Percentiles rank a stretch among this genome's conserved stretches.
These are phyloP conservation scores for Rhododendron ferrugineum DNA, from an alignment of 148 eudicot genomes.

Conservation along the genomic window DNA sequence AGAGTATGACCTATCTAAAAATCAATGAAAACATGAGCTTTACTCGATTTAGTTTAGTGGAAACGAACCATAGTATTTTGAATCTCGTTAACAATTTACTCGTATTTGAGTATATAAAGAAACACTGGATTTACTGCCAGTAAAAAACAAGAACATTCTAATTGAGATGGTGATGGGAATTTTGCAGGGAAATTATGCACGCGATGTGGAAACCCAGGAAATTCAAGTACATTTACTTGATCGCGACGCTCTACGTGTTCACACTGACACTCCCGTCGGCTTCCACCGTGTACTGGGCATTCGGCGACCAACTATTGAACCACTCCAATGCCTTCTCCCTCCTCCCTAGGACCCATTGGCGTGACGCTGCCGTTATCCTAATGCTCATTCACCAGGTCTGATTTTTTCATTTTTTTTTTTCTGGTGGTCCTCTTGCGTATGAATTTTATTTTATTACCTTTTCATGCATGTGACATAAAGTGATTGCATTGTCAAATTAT, in stretches of 20 bases:
- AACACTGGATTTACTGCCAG: neutral
- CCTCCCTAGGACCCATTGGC: constrained; percentile 7
- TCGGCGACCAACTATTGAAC: constrained; percentile 10
- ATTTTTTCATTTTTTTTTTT: too few relatives aligned
- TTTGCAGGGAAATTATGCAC: constrained; percentile 64
- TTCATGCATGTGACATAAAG: too few relatives aligned
- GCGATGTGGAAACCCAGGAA: constrained; percentile 86
- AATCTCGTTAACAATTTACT: neutral
- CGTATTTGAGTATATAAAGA: neutral
- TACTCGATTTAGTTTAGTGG: too few relatives aligned
- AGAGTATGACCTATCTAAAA: too few relatives aligned
- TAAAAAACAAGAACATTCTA: too few relatives aligned
- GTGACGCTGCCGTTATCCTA: constrained; percentile 9
- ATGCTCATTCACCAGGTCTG: constrained; percentile 76
- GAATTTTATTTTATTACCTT: too few relatives aligned
- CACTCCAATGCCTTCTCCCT: constrained; percentile 11
- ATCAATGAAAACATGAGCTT: too few relatives aligned
- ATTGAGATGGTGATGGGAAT: neutral
- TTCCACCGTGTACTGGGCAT: constrained; percentile 76
- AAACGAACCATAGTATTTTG: too few relatives aligned
- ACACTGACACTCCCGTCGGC: constrained; percentile 75
- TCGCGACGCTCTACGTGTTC: constrained; percentile 78
- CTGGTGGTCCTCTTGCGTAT: too few relatives aligned
- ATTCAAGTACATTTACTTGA: constrained; percentile 76
- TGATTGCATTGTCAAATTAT: too few relatives aligned